Conservation (phyloP, 352 stramenopile species). For the Globisporangium orthogonon region DNA sequence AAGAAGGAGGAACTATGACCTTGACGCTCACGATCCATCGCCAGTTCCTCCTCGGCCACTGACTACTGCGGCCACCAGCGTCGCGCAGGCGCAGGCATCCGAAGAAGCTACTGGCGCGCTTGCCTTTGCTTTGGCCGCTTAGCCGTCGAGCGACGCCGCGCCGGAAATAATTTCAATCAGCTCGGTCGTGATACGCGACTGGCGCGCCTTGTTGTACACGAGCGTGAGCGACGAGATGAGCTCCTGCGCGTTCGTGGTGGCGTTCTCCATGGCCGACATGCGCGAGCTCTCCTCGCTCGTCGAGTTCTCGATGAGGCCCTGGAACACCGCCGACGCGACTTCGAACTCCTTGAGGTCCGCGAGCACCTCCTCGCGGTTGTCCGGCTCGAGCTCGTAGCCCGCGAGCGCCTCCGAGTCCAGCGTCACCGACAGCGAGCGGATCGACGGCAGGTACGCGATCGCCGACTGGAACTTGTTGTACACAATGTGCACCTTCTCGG, state of each 20-base stretch:
- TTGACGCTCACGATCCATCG: too few relatives aligned
- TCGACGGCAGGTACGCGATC: conserved; percentile 93
- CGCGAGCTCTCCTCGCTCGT: conserved; percentile 97
- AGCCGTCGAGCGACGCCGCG: conserved; percentile 92
- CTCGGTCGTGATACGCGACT: conserved; percentile 96
- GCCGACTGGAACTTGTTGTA: conserved; percentile 98
- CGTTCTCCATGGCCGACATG: conserved; percentile 99
- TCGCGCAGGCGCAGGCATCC: not conserved
- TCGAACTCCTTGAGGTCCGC: conserved; percentile 96
- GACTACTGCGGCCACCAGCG: too few relatives aligned
- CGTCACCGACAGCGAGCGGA: conserved; percentile 70
- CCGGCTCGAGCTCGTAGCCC: conserved; percentile 97
- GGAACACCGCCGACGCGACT: conserved; percentile 87
- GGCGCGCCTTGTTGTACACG: conserved; percentile 90
- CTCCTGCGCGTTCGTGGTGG: conserved; percentile 97
- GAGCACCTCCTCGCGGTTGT: conserved; percentile 96
- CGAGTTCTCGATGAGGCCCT: conserved; percentile 96
- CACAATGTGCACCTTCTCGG: conserved; percentile 93
- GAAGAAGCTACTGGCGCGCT: not conserved
- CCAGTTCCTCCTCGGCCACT: too few relatives aligned
- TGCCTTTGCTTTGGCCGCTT: not conserved
- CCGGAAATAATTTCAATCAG: conserved; percentile 98
- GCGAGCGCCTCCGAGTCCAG: conserved; percentile 65
- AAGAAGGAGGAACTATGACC: too few relatives aligned
- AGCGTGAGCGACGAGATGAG: conserved; percentile 94